Evolutionary conservation across 306 rosid genomes (phyloP), one percentile per base, ranked within the genome.

Genomic region (Carpinus viminea): DNA sequence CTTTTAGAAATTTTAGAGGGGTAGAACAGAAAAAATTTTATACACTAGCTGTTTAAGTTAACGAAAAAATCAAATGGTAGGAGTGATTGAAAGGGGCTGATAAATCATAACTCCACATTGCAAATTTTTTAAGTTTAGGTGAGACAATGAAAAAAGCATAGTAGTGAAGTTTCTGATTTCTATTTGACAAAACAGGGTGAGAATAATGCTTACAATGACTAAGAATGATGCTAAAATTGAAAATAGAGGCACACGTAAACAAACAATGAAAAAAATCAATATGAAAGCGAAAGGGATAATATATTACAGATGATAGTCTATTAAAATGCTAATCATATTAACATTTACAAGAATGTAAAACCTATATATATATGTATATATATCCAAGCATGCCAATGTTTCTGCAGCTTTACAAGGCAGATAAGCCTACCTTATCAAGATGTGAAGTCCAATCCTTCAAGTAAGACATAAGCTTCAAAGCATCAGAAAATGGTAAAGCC

Each of bases 401-500:
- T 76, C 41, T 26, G 66, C 71, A 73, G 9, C 28, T n/a, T 15
- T 51, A 76, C 34, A 26, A 76, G 60, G 53, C 51, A 38, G 59
- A 18, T 46, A n/a, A 54, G 36, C 61, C 74, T 79, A 94, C 98
- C 98, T 95, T 95, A 61, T 91, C 97, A n/a, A 89, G 87, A 79
- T 92, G 85, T 55, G 89, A 82, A 78, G 85, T 84, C 98, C 98
- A 95, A 71, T 90, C 90, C 85, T 95, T 95, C 85, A 88, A 86
- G 91, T 89, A 91, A 36, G 94, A 82, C 75, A 92, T 70, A 76
- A 95, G 91, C 82, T 87, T 92, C 84, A 95, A 85, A 57, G 97
- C 93, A 81, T 94, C 98, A 20, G 98, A 82, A 81, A 95, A 95
- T 4, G 98, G 92, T 79, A 95, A 86, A 80, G 95, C 91, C 98